Percentiles rank a stretch among this genome's conserved stretches.
Conservation (phyloP, 129 eudicot genomes). For the Centella asiatica region DNA sequence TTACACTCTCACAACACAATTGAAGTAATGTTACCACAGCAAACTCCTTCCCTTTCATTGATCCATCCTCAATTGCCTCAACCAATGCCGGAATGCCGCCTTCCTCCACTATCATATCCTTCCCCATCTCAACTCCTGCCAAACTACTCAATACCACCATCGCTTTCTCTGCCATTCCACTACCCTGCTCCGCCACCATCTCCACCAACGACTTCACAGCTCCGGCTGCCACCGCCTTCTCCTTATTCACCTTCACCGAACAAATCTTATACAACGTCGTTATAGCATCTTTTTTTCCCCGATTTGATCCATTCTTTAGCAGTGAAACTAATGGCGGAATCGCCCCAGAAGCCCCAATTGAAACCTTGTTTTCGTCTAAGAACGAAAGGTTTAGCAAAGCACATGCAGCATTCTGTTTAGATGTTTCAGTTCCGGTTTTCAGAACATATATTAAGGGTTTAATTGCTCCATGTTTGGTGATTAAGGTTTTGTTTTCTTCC, state of each 20-base stretch:
- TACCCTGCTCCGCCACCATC: slow-evolving; percentile 57
- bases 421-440: slow-evolving; percentile 78
- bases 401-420: slow-evolving; percentile 87
- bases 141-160: slow-evolving; percentile 75
- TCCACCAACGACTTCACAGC: slow-evolving; percentile 79
- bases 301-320: slow-evolving; percentile 45
- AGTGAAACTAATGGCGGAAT: slow-evolving; percentile 74
- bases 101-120: slow-evolving; percentile 59
- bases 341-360: slow-evolving; percentile 96
- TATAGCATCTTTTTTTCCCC: slow-evolving; percentile 89
- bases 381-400: slow-evolving; percentile 70
- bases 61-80: slow-evolving; percentile 73
- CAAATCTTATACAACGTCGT: slow-evolving; percentile 86
- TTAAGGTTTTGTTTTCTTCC: slow-evolving; percentile 43
- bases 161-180: slow-evolving; percentile 87
- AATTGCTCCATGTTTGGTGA: slow-evolving; percentile 48
- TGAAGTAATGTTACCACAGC: slow-evolving; percentile 66
- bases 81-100: slow-evolving; percentile 69
- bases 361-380: slow-evolving; percentile 57
- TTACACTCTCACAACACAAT: slow-evolving; percentile 52
- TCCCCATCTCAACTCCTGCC: slow-evolving; percentile 57
- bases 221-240: slow-evolving; percentile 79
- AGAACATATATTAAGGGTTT: slow-evolving; percentile 71
- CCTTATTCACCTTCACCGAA: slow-evolving; percentile 60
- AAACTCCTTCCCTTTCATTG: slow-evolving; percentile 70